Evolutionary conservation across 129 eudicot genomes (phyloP).

Genomic region (Cynara cardunculus): DNA sequence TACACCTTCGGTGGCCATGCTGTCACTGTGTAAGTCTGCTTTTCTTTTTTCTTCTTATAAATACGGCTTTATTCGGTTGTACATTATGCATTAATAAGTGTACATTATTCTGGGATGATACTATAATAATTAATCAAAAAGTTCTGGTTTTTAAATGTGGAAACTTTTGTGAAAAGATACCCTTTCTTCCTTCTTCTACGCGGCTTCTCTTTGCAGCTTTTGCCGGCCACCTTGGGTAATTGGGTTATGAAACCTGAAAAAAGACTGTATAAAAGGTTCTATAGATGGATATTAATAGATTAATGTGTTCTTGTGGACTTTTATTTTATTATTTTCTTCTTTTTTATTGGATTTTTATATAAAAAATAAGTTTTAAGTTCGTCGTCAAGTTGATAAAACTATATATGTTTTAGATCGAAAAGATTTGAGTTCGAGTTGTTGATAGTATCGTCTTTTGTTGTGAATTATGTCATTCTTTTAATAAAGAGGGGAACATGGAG

Average conservation of each 20-base stretch:
- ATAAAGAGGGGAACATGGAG: constrained; percentile 28
- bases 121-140: neutral
- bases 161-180: constrained; percentile 19
- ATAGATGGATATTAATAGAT: constrained; percentile 9
- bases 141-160: constrained; percentile 3
- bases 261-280: constrained; percentile 28
- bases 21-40: constrained; percentile 66
- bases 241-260: constrained; percentile 27
- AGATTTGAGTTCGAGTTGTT: neutral
- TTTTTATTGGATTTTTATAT: neutral
- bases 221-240: constrained; percentile 59
- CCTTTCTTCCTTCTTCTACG: constrained; percentile 36
- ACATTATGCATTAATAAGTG: neutral
- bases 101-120: neutral
- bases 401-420: neutral
- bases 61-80: neutral
- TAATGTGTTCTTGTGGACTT: constrained; percentile 19
- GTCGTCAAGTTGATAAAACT: neutral
- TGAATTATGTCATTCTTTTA: neutral
- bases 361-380: neutral
- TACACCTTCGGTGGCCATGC: constrained; percentile 96
- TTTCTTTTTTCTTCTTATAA: no score
- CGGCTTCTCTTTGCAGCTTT: constrained; percentile 77
- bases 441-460: neutral
- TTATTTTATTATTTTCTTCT: neutral